Evolutionary conservation across 805 yeast species (phyloP).

Genomic region (Debaryomyces maramus): DNA sequence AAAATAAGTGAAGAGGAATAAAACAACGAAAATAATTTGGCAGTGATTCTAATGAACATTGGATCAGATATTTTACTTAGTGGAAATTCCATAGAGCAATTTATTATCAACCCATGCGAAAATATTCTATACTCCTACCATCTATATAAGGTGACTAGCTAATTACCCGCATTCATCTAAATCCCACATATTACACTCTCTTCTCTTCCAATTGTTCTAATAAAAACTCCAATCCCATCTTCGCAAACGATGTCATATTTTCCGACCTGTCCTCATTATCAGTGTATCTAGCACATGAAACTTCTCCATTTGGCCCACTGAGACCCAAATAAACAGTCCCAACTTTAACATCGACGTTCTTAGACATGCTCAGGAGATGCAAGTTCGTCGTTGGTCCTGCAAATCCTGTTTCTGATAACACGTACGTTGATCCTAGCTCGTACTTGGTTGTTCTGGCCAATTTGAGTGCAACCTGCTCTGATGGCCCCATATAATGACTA

Average conservation of each 20-base stretch:
- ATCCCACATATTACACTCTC: too few species aligned
- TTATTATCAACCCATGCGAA: too few species aligned
- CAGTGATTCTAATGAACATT: too few species aligned
- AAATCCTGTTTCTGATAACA: constrained; percentile 82
- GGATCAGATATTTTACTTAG: too few species aligned
- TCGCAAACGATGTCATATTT: constrained; percentile 79
- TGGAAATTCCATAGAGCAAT: too few species aligned
- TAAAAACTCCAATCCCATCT: constrained; percentile 60
- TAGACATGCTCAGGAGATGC: constrained; percentile 31
- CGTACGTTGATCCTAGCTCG: constrained; percentile 81
- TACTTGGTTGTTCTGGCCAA: constrained; percentile 77
- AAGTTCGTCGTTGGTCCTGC: constrained; percentile 68
- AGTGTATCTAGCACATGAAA: constrained; percentile 48
- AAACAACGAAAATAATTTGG: too few species aligned
- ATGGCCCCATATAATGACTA: constrained; percentile 74
- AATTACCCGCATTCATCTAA: too few species aligned
- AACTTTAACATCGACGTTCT: constrained; percentile 32
- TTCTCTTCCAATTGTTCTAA: constrained; percentile 44
- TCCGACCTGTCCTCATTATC: constrained; percentile 51
- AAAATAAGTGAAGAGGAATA: too few species aligned
- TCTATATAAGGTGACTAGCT: too few species aligned
- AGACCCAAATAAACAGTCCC: constrained; percentile 76
- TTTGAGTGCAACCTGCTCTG: constrained; percentile 69
- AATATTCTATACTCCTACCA: too few species aligned
- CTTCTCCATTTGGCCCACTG: constrained; percentile 61